Evolutionary conservation across 495 filamentous ascomycete genomes (phyloP).

Genomic region (Astrothelium macrocarpum): DNA sequence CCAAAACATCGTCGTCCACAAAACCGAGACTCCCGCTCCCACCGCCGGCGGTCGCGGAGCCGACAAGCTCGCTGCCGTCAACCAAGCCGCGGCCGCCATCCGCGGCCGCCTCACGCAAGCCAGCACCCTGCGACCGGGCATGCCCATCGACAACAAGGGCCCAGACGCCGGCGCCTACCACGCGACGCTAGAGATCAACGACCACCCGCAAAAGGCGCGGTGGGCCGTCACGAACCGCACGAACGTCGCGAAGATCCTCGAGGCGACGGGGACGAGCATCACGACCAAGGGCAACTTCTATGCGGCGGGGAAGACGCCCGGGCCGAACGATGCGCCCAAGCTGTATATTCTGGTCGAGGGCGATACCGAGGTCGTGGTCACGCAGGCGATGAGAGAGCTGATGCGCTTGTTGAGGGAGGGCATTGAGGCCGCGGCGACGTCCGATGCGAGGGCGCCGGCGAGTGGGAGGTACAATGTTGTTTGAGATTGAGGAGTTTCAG

Average conservation of each 20-base stretch:
- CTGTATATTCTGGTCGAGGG: slow-evolving; percentile 96
- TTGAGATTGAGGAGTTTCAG: slow-evolving; percentile 24
- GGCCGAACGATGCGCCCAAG: slow-evolving; percentile 67
- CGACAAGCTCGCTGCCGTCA: slow-evolving; percentile 76
- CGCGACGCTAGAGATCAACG: slow-evolving; percentile 96
- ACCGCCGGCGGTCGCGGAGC: slow-evolving; percentile 37
- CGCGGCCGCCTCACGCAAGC: slow-evolving; percentile 55
- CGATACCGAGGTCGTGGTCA: slow-evolving; percentile 87
- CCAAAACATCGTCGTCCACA: slow-evolving; percentile 72
- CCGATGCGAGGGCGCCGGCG: slow-evolving; percentile 65
- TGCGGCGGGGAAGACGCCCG: slow-evolving; percentile 66
- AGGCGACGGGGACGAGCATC: slow-evolving; percentile 89
- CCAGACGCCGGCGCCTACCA: slow-evolving; percentile 97
- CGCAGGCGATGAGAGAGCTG: slow-evolving; percentile 83
- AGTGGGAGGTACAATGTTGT: slow-evolving; percentile 88
- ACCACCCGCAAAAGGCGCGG: slow-evolving; percentile 96
- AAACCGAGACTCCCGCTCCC: slow-evolving; percentile 50
- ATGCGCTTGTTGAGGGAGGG: slow-evolving; percentile 82
- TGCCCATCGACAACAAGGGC: slow-evolving; percentile 97
- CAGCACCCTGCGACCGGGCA: slow-evolving; percentile 53
- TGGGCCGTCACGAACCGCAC: slow-evolving; percentile 99
- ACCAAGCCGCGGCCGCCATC: slow-evolving; percentile 74
- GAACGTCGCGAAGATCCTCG: slow-evolving; percentile 96
- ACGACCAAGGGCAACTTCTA: slow-evolving; percentile 96
- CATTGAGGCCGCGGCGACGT: slow-evolving; percentile 82